Base-by-base conservation (phyloP, 2,329 filamentous ascomycete genomes). In the Ascochyta viciae-villosae region DNA sequence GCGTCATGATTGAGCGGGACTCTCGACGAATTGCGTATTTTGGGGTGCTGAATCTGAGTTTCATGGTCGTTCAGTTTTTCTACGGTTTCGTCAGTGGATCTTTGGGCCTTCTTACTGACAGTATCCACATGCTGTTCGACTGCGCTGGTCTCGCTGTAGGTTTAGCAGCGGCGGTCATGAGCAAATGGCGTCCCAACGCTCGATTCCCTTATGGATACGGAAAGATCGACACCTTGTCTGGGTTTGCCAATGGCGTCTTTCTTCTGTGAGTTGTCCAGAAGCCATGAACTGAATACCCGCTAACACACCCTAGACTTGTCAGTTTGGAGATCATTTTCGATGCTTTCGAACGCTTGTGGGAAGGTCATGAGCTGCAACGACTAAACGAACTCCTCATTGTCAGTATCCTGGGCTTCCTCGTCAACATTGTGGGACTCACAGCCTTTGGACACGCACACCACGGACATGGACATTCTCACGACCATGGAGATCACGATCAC, bases 101-200 rank as follows among this genome's bases (percentile, higher is more conserved):
- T 0, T 81, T 99, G 5, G 95, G 95, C 3, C 83, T 99, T n/a
- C 85, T 99, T 16, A 96, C 92, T 64, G 95, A 99, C 76, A 98
- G 93, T 69, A 95, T 99, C 61, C 95, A 99, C 78, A 99, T 99
- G 95, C 94, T 99, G 70, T 98, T 99, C 68, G 95, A 99, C 77
- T 99, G 95, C 65, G 87, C 97, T 33, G 95, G 94, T 19, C 83
- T 99, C 26, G 86, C 91, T 1, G 92, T 99, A 33, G 95, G 95
- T 10, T 82, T 99, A 9, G 89, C 94, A 66, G 95, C 95, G 26
- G 89, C 94, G 1, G 92, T 99, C 6, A 91, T 96, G 81, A 95
- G 91, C 77, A 98, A 98, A 77, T 97, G 95, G 93, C 92, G 93
- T 1, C 90, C 92, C 0, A 96, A 89, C 72, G 83, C 90, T 56